phyloP scores from a whole-genome alignment of 2,329 filamentous ascomycete species.

The Pyrenophora seminiperda region DNA sequence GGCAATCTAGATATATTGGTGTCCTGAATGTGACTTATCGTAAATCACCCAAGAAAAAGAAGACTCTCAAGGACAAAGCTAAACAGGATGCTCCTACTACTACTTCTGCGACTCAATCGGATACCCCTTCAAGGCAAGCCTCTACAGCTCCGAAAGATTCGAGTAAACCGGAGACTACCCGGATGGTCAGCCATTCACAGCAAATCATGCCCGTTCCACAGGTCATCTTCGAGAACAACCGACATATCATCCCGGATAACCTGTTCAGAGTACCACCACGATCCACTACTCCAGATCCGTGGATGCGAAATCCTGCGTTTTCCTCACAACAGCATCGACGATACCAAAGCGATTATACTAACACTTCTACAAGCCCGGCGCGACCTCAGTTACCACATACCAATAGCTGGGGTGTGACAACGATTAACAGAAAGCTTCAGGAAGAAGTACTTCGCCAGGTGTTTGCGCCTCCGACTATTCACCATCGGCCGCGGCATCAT shows the following conservation, averaged over 20 bases:
- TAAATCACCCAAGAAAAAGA: slow-evolving; percentile 71
- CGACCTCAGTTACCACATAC: slow-evolving; percentile 56
- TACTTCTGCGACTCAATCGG: slow-evolving; percentile 24
- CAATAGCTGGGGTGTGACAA: slow-evolving; percentile 83
- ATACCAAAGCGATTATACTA: slow-evolving; percentile 43
- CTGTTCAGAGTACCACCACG: slow-evolving; percentile 69
- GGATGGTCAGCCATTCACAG: slow-evolving; percentile 76
- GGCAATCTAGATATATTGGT: slow-evolving; percentile 78
- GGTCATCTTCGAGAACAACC: slow-evolving; percentile 91
- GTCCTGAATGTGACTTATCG: slow-evolving; percentile 96
- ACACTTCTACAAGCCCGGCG: slow-evolving; percentile 26
- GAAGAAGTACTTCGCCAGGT: slow-evolving; percentile 94
- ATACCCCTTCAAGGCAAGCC: slow-evolving; percentile 23
- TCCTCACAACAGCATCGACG: slow-evolving; percentile 43
- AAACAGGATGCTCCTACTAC: slow-evolving; percentile 27
- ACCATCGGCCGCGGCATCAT: slow-evolving; percentile 75
- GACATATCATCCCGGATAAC: slow-evolving; percentile 86
- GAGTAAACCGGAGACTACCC: slow-evolving; percentile 29
- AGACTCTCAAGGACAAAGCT: slow-evolving; percentile 44
- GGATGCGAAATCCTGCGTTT: slow-evolving; percentile 36
- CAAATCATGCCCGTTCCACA: slow-evolving; percentile 77
- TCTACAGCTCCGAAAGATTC: slow-evolving; percentile 16
- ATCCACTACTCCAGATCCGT: slow-evolving; percentile 46
- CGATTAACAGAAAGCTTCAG: slow-evolving; percentile 83
- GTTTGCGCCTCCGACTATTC: slow-evolving; percentile 81